These are phyloP conservation scores for Aspergillus sp. DNA, from an alignment of 2,329 filamentous ascomycete genomes.

Conservation along the genomic window DNA sequence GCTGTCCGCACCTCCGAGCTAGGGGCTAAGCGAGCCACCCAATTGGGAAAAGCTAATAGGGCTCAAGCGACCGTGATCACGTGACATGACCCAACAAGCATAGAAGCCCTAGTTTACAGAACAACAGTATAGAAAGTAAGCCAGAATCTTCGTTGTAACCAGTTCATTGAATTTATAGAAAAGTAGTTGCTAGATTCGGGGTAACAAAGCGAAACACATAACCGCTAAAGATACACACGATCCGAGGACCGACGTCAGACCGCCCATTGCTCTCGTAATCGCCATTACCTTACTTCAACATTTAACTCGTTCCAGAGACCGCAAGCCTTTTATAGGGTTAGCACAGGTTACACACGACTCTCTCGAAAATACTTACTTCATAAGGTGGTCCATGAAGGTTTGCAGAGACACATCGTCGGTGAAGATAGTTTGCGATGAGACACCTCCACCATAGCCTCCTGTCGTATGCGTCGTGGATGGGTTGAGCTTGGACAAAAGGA, in stretches of 20 bases:
- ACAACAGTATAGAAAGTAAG: not conserved
- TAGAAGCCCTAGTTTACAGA: not conserved
- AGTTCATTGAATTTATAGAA: slow-evolving; percentile 30
- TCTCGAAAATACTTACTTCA: slow-evolving; percentile 71
- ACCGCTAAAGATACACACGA: slow-evolving; percentile 46
- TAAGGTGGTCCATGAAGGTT: slow-evolving; percentile 99
- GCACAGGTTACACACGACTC: slow-evolving; percentile 6
- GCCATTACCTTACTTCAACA: slow-evolving; percentile 30
- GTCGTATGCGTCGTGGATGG: slow-evolving; percentile 96
- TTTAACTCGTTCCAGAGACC: slow-evolving; percentile 51
- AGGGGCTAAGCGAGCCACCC: slow-evolving; percentile 32
- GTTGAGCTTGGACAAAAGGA: slow-evolving; percentile 94
- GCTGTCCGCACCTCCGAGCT: slow-evolving; percentile 20
- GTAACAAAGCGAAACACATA: slow-evolving; percentile 29
- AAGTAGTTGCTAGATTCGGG: slow-evolving; percentile 29
- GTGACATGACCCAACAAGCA: slow-evolving; percentile 9
- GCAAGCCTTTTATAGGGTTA: slow-evolving; percentile 44
- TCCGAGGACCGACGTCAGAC: slow-evolving; percentile 29
- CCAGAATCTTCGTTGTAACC: slow-evolving; percentile 16
- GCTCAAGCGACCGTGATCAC: slow-evolving; percentile 21
- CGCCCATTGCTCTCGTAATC: slow-evolving; percentile 34
- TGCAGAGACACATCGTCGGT: slow-evolving; percentile 97
- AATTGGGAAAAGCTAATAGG: slow-evolving; percentile 23
- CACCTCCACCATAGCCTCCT: slow-evolving; percentile 84
- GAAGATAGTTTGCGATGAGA: slow-evolving; percentile 95